Conservation (phyloP, 1,139 yeast species). For the Yamadazyma triangularis region DNA sequence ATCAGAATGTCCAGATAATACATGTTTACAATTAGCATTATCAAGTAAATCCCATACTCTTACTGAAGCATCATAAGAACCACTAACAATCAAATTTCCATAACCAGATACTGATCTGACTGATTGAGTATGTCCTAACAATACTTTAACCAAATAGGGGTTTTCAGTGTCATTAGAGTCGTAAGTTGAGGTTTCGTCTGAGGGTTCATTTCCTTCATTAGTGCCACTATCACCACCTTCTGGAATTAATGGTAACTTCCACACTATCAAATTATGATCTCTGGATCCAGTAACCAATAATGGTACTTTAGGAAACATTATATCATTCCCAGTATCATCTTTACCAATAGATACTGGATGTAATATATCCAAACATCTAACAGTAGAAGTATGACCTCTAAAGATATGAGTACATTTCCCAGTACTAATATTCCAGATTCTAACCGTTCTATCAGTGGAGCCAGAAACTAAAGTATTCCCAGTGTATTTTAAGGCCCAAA, state of each 20-base stretch:
- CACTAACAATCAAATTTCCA: constrained; percentile 81
- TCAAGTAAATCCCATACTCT: constrained; percentile 85
- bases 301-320: constrained; percentile 61
- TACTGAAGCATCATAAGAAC: constrained; percentile 86
- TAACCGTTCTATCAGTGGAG: constrained; percentile 81
- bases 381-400: constrained; percentile 89
- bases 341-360: constrained; percentile 60
- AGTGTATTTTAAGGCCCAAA: constrained; percentile 92
- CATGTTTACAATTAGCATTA: constrained; percentile 67
- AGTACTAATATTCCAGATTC: constrained; percentile 81
- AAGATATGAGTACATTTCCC: constrained; percentile 82
- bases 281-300: constrained; percentile 84
- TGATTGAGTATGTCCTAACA: constrained; percentile 81
- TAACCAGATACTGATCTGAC: constrained; percentile 87
- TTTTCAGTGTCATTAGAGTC: constrained; percentile 40
- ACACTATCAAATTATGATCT: constrained; percentile 82
- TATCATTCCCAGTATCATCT: constrained; percentile 59
- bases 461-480: constrained; percentile 87
- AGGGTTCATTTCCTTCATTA: constrained; percentile 3
- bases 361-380: constrained; percentile 81
- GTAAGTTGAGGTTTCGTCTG: constrained; percentile 30
- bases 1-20: constrained; percentile 79
- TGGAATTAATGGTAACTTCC: constrained; percentile 70
- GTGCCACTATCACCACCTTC: constrained; percentile 39
- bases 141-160: constrained; percentile 70